Evolutionary conservation across 177 flowering plant genomes (phyloP).

Genomic region (Vitis hybrid): DNA sequence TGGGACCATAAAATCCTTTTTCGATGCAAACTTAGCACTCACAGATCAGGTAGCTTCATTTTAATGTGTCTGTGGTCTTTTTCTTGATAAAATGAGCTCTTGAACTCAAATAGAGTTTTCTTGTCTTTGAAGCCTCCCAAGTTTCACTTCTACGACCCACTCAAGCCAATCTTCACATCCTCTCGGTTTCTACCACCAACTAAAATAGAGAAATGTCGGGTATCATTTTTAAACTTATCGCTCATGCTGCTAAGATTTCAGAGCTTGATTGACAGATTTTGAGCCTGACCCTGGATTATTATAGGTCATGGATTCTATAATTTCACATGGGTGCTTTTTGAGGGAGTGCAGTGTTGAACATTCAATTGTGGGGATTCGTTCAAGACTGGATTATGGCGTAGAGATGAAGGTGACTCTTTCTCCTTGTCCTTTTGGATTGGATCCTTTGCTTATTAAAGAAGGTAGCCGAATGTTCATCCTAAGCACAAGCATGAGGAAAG

Average conservation of each 20-base stretch:
- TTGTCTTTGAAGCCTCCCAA: not conserved
- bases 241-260: not conserved
- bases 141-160: slow-evolving; percentile 6
- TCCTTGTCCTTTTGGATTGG: not conserved
- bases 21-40: slow-evolving; percentile 9
- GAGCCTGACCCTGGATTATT: not conserved
- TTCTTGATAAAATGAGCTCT: not conserved
- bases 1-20: slow-evolving; percentile 6
- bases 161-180: slow-evolving; percentile 4
- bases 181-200: slow-evolving; percentile 5
- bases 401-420: not conserved
- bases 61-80: not conserved
- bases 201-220: slow-evolving; percentile 6
- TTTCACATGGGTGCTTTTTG: slow-evolving; percentile 7
- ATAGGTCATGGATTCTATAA: slow-evolving; percentile 3
- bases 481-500: too few relatives aligned
- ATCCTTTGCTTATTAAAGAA: not conserved
- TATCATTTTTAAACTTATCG: not conserved
- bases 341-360: slow-evolving; percentile 3
- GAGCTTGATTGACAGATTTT: not conserved
- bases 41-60: slow-evolving; percentile 1
- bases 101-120: not conserved
- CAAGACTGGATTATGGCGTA: not conserved
- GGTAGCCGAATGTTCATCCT: not conserved
- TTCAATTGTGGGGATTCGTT: slow-evolving; percentile 3